These are phyloP conservation scores for Purshia tridentata DNA, from an alignment of 306 rosid genomes.

Conservation along the genomic window DNA sequence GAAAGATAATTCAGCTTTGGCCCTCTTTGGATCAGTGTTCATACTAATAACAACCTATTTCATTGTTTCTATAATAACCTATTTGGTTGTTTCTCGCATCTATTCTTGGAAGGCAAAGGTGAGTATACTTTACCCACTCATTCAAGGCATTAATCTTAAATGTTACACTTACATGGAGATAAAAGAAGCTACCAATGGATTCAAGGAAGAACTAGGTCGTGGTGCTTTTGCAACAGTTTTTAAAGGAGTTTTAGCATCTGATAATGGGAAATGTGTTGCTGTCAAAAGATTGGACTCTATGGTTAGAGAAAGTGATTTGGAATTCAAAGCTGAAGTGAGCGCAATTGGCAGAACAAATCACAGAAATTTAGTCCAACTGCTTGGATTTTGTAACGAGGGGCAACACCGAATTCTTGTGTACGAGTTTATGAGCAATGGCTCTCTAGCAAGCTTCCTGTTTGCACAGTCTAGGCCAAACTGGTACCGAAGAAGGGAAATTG, in stretches of 20 bases:
- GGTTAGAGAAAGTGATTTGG: slow-evolving; percentile 39
- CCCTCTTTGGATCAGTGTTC: slow-evolving; percentile 17
- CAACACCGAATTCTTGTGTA: slow-evolving; percentile 28
- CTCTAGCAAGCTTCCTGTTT: slow-evolving; percentile 24
- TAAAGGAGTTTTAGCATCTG: slow-evolving; percentile 25
- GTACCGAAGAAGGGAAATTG: slow-evolving; percentile 20
- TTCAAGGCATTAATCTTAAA: slow-evolving; percentile 12
- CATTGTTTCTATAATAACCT: slow-evolving; percentile 2
- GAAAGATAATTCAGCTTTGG: slow-evolving; percentile 12
- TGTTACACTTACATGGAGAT: slow-evolving; percentile 24
- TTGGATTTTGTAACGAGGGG: slow-evolving; percentile 31
- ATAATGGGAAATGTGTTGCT: slow-evolving; percentile 28
- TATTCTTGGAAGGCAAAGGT: not conserved
- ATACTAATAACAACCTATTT: slow-evolving; percentile 4
- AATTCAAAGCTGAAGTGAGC: slow-evolving; percentile 40
- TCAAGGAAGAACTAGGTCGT: slow-evolving; percentile 28
- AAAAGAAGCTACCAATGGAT: slow-evolving; percentile 20
- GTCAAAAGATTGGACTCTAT: slow-evolving; percentile 39
- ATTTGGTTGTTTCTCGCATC: not conserved
- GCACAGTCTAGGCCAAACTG: slow-evolving; percentile 12
- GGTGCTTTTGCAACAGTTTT: slow-evolving; percentile 36
- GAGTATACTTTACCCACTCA: not conserved
- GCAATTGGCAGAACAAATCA: slow-evolving; percentile 37
- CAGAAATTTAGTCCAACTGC: slow-evolving; percentile 21
- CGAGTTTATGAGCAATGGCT: slow-evolving; percentile 31